Evolutionary conservation across 495 filamentous ascomycete species (phyloP).

Genomic region (Cercophora scortea): DNA sequence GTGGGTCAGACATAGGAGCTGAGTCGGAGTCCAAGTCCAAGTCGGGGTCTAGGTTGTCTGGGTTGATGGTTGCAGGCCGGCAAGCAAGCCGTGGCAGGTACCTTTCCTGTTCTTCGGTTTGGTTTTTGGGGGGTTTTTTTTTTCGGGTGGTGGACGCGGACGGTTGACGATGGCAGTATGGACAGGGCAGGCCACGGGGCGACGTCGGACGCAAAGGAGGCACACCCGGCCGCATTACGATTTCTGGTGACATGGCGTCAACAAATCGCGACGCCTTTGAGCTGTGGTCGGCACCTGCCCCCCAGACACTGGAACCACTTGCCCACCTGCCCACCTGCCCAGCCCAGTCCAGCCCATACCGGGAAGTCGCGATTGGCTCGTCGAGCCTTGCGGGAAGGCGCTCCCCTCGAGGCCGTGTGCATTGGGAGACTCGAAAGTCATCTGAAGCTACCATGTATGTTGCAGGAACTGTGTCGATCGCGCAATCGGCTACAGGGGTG

Average conservation of each 20-base stretch:
- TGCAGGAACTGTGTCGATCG: constrained; percentile 16
- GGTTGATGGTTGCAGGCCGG: too few species aligned
- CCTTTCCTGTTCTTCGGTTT: too few species aligned
- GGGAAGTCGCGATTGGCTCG: not conserved
- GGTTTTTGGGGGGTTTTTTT: too few species aligned
- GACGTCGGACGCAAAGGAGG: constrained; percentile 7
- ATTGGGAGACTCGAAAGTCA: too few species aligned
- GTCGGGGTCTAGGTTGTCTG: too few species aligned
- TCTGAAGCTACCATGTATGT: not conserved
- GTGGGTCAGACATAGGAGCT: too few species aligned
- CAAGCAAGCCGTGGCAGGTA: too few species aligned
- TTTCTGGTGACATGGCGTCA: constrained; percentile 15
- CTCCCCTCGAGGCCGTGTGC: not conserved
- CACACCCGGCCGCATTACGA: not conserved
- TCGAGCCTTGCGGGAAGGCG: not conserved
- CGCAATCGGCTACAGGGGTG: constrained; percentile 26
- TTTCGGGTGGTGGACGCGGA: not conserved
- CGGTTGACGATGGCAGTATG: not conserved
- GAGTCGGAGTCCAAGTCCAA: too few species aligned
- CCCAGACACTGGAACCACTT: not conserved
- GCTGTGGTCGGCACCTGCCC: not conserved
- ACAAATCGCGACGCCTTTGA: constrained; percentile 16
- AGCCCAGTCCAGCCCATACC: too few species aligned
- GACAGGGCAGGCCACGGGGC: not conserved
- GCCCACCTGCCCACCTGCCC: too few species aligned